Conservation (phyloP, 2,329 filamentous ascomycete species). For the Cercospora nicotianae region DNA sequence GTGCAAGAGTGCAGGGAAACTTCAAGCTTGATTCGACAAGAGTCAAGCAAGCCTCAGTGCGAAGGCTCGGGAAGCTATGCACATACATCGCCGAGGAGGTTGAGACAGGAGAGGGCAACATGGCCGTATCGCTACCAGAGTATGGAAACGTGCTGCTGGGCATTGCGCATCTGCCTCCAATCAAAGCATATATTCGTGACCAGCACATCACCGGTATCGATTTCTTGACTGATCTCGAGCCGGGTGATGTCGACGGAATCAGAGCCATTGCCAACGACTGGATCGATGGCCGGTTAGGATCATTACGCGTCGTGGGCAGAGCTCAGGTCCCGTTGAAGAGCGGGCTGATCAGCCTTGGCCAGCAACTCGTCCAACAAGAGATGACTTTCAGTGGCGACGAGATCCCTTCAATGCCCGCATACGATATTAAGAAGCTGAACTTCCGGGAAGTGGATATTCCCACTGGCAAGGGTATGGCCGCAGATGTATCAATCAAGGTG, state of each 20-base stretch:
- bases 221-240: constrained; percentile 71
- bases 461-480: constrained; percentile 67
- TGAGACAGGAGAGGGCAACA: constrained; percentile 69
- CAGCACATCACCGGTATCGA: constrained; percentile 76
- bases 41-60: constrained; percentile 68
- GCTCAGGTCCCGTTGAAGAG: constrained; percentile 73
- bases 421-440: constrained; percentile 78
- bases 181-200: constrained; percentile 75
- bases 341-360: constrained; percentile 76
- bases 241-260: constrained; percentile 75
- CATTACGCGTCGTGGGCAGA: constrained; percentile 70
- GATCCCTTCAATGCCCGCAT: constrained; percentile 74
- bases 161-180: constrained; percentile 70
- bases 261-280: constrained; percentile 83
- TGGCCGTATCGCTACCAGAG: constrained; percentile 78
- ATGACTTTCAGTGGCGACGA: constrained; percentile 71
- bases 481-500: constrained; percentile 71
- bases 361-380: constrained; percentile 71
- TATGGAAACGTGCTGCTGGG: constrained; percentile 77
- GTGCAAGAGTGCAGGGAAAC: constrained; percentile 76
- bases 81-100: constrained; percentile 79
- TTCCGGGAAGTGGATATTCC: constrained; percentile 68
- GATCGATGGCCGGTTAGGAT: constrained; percentile 73
- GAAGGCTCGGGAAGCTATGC: constrained; percentile 72
- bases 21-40: constrained; percentile 77